A percentile compares a stretch with the other conserved stretches of the same genome.
Evolutionary conservation across 1,284 basidiomycete species (phyloP).

Genomic region (Trametes sp.): DNA sequence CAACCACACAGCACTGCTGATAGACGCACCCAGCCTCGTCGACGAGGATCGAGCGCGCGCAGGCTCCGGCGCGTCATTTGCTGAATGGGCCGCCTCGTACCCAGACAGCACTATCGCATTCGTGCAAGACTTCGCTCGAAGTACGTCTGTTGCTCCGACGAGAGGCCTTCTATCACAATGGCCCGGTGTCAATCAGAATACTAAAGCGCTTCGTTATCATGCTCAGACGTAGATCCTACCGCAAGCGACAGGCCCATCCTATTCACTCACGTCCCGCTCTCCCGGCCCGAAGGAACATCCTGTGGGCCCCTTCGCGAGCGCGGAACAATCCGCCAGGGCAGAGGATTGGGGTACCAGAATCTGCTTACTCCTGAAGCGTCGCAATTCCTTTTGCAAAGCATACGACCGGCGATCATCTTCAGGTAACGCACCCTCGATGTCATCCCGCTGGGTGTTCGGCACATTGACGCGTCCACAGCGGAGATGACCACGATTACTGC

Average conservation of each 20-base stretch:
- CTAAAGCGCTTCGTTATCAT: neutral
- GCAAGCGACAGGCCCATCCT: slow-evolving; percentile 45
- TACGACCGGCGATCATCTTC: slow-evolving; percentile 59
- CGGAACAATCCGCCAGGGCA: slow-evolving; percentile 58
- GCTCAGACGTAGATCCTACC: slow-evolving; percentile 21
- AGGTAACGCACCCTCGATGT: slow-evolving; percentile 44
- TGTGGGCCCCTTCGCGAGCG: slow-evolving; percentile 66
- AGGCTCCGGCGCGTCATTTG: slow-evolving; percentile 50
- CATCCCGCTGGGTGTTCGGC: neutral
- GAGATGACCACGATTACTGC: slow-evolving; percentile 76
- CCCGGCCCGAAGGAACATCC: slow-evolving; percentile 53
- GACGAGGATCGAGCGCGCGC: slow-evolving; percentile 81
- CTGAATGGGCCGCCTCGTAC: slow-evolving; percentile 62
- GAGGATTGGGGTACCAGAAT: slow-evolving; percentile 71
- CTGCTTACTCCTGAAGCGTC: slow-evolving; percentile 59
- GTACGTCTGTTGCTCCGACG: slow-evolving; percentile 44
- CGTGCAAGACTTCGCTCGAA: slow-evolving; percentile 59
- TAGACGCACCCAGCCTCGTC: slow-evolving; percentile 81
- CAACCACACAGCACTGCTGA: slow-evolving; percentile 76
- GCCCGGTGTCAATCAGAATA: neutral
- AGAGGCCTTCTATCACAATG: neutral
- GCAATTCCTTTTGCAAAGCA: slow-evolving; percentile 56
- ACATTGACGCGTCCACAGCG: slow-evolving; percentile 44
- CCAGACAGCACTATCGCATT: slow-evolving; percentile 74
- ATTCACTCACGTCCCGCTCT: slow-evolving; percentile 71